phyloP scores from a whole-genome alignment of 306 rosid species.

The Senna siamea region DNA sequence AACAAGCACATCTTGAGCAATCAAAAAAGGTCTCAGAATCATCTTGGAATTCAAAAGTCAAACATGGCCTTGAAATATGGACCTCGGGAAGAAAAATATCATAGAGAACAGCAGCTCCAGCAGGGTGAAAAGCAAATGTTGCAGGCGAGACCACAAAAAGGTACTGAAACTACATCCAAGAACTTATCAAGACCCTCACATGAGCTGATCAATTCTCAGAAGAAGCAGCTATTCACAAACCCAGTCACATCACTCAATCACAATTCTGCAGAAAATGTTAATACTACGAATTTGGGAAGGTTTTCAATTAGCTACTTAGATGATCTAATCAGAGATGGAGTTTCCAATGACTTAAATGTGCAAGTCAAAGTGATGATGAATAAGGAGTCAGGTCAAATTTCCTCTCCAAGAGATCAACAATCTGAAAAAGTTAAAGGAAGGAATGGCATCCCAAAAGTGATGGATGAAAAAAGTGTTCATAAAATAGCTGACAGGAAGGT shows the following conservation, averaged over 20 bases:
- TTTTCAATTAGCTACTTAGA: constrained; percentile 40
- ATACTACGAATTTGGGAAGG: constrained; percentile 34
- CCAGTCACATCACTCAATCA: constrained; percentile 45
- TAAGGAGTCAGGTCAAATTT: constrained; percentile 43
- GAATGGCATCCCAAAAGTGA: constrained; percentile 34
- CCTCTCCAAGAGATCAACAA: constrained; percentile 40
- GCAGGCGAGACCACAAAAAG: constrained; percentile 49
- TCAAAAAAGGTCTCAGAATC: constrained; percentile 46
- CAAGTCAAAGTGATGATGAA: background rate
- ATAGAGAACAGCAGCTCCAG: constrained; percentile 45
- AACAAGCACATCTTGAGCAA: constrained; percentile 46
- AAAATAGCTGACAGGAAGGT: constrained; percentile 47
- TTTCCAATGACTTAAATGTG: background rate
- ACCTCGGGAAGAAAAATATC: constrained; percentile 42
- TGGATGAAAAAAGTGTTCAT: constrained; percentile 54
- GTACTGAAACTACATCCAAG: constrained; percentile 46
- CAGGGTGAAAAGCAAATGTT: constrained; percentile 48
- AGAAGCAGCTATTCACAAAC: constrained; percentile 53
- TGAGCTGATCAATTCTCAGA: constrained; percentile 46
- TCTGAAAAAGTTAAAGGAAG: constrained; percentile 45
- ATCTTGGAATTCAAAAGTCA: constrained; percentile 53
- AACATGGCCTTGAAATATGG: constrained; percentile 43
- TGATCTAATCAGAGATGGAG: constrained; percentile 42
- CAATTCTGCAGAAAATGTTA: constrained; percentile 37
- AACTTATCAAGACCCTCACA: constrained; percentile 44